Conservation (phyloP, 441 rosid species). For the Viola pubescens region DNA sequence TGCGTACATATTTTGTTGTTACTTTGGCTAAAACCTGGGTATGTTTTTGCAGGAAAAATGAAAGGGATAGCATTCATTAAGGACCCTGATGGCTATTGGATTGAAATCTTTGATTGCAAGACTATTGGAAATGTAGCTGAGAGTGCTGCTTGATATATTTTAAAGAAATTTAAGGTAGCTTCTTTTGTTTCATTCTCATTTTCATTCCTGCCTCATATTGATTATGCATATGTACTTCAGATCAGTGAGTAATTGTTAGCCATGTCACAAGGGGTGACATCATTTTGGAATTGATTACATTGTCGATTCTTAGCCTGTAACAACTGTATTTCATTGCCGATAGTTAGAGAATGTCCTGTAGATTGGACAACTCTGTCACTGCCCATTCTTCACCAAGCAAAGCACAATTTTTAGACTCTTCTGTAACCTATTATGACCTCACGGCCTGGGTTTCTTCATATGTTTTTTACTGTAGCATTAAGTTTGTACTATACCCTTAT, state of each 20-base stretch:
- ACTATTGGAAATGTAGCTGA: conserved; percentile 31
- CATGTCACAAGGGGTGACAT: neutral
- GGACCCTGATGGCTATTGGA: conserved; percentile 98
- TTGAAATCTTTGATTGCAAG: conserved; percentile 80
- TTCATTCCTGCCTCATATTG: neutral
- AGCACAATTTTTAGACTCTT: no score
- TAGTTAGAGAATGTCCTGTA: no score
- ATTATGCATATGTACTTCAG: neutral
- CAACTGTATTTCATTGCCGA: no score
- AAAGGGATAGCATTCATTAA: conserved; percentile 83
- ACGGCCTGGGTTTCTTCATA: no score
- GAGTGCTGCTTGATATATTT: conserved; percentile 32
- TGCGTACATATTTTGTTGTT: neutral
- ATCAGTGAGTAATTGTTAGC: neutral
- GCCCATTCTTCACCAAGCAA: no score
- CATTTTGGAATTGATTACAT: no score
- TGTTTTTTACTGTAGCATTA: no score
- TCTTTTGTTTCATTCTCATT: neutral
- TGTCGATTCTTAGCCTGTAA: no score
- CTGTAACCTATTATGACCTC: no score
- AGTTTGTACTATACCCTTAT: no score
- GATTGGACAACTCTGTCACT: no score
- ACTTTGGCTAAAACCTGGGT: neutral
- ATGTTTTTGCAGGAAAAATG: conserved; percentile 58
- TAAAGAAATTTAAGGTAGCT: neutral